phyloP scores from a whole-genome alignment of 2,329 filamentous ascomycete genomes.

The Talaromyces sp. region DNA sequence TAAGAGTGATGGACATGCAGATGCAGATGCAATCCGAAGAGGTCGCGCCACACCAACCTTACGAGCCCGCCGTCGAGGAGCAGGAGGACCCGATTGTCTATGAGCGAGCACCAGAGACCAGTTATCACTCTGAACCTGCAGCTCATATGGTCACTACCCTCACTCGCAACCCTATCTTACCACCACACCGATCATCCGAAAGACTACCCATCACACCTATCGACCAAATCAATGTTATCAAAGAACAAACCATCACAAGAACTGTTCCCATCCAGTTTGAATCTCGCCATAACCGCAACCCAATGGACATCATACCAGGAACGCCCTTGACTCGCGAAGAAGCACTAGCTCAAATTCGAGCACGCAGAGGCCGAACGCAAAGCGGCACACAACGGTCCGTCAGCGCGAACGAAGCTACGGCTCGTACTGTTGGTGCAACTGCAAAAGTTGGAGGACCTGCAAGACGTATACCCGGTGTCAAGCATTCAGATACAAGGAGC shows the following conservation, averaged over 20 bases:
- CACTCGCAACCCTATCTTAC: neutral
- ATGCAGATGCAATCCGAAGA: neutral
- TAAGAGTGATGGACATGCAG: neutral
- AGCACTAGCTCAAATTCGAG: slow-evolving; percentile 48
- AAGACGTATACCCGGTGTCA: slow-evolving; percentile 34
- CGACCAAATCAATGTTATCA: slow-evolving; percentile 17
- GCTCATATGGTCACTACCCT: neutral
- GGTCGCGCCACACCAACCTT: neutral
- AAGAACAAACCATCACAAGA: slow-evolving; percentile 27
- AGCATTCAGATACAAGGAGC: slow-evolving; percentile 27
- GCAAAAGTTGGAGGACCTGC: slow-evolving; percentile 28
- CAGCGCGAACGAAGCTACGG: slow-evolving; percentile 36
- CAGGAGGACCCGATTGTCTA: neutral
- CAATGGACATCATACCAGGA: slow-evolving; percentile 33
- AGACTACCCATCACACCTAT: slow-evolving; percentile 16
- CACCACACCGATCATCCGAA: slow-evolving; percentile 2
- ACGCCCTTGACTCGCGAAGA: slow-evolving; percentile 47
- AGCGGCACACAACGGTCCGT: slow-evolving; percentile 40
- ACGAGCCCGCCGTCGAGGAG: neutral
- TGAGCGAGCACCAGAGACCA: neutral
- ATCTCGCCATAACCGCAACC: slow-evolving; percentile 22
- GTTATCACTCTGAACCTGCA: neutral
- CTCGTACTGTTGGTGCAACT: slow-evolving; percentile 22
- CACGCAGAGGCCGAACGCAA: slow-evolving; percentile 45
- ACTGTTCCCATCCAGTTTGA: slow-evolving; percentile 33